A percentile compares a stretch with the other conserved stretches of the same genome.
Conservation (phyloP, 2,329 filamentous ascomycete species). For the Epichloe typhina region DNA sequence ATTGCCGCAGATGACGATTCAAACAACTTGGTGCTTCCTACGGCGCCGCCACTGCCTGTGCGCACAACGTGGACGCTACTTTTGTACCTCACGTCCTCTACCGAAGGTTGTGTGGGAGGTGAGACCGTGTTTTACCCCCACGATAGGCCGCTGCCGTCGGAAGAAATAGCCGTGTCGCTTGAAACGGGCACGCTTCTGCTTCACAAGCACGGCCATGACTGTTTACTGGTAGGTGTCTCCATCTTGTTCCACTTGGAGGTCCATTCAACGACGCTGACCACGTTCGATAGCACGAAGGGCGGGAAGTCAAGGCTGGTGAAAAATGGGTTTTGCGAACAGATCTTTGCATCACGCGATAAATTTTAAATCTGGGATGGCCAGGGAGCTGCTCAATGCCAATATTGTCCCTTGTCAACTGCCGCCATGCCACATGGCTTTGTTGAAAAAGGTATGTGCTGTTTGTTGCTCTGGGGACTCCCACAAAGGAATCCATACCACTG, state of each 20-base stretch:
- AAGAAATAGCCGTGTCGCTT: slow-evolving; percentile 58
- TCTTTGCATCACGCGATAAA: slow-evolving; percentile 49
- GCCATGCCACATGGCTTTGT: too few relatives aligned
- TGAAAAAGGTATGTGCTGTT: too few relatives aligned
- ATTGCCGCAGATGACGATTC: slow-evolving; percentile 65
- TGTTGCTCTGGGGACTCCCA: too few relatives aligned
- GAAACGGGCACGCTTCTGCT: slow-evolving; percentile 79
- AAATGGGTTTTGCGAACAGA: slow-evolving; percentile 89
- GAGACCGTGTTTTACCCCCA: slow-evolving; percentile 88
- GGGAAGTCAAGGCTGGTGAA: slow-evolving; percentile 65
- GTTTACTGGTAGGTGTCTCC: slow-evolving; percentile 48
- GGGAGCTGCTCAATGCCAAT: too few relatives aligned
- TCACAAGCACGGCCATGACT: slow-evolving; percentile 81
- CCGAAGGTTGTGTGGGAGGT: slow-evolving; percentile 66
- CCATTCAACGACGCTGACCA: neutral
- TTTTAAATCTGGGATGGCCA: too few relatives aligned
- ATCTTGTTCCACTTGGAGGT: neutral
- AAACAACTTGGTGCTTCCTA: slow-evolving; percentile 51
- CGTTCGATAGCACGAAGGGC: slow-evolving; percentile 56
- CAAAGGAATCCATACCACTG: too few relatives aligned
- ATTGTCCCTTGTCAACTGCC: too few relatives aligned
- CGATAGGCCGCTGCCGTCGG: slow-evolving; percentile 38
- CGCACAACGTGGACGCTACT: slow-evolving; percentile 82
- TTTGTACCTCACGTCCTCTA: slow-evolving; percentile 67
- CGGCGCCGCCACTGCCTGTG: slow-evolving; percentile 17